A percentile compares a stretch with the other conserved stretches of the same genome.
phyloP scores from a whole-genome alignment of 2,329 filamentous ascomycete genomes.

The Beauveria rudraprayagi region DNA sequence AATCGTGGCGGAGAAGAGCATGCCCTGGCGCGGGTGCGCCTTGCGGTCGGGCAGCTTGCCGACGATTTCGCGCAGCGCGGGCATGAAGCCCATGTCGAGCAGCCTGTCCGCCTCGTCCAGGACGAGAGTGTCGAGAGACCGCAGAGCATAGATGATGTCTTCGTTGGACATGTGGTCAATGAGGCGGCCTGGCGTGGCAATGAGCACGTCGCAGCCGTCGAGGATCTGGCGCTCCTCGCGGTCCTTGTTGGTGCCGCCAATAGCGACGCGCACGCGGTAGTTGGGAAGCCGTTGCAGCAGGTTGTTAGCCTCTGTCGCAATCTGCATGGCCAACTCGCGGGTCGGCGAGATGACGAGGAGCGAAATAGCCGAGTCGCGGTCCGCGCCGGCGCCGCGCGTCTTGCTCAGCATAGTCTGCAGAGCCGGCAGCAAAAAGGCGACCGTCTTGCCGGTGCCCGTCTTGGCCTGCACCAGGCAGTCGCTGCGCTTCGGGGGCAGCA shows the following conservation, averaged over 20 bases:
- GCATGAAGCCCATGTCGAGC: conserved; percentile 79
- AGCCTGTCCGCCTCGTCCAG: conserved; percentile 78
- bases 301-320: conserved; percentile 61
- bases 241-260: conserved; percentile 71
- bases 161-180: conserved; percentile 71
- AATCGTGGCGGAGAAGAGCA: conserved; percentile 82
- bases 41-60: conserved; percentile 57
- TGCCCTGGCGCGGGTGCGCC: conserved; percentile 56
- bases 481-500: conserved; percentile 35
- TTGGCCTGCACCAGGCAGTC: conserved; percentile 71
- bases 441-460: conserved; percentile 80
- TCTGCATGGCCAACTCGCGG: conserved; percentile 62
- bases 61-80: conserved; percentile 69
- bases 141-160: conserved; percentile 58
- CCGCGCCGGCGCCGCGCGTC: conserved; percentile 20
- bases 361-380: conserved; percentile 36
- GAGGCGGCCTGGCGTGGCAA: conserved; percentile 73
- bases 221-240: conserved; percentile 64
- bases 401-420: conserved; percentile 62
- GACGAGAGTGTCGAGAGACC: conserved; percentile 65
- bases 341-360: conserved; percentile 63
- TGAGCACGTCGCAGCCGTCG: conserved; percentile 67
- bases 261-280: conserved; percentile 70
- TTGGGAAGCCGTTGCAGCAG: conserved; percentile 64
- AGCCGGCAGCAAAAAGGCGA: conserved; percentile 78